Evolutionary conservation across 2,329 filamentous ascomycete species (phyloP).

Genomic region (Parasarocladium wereldwijsianum): DNA sequence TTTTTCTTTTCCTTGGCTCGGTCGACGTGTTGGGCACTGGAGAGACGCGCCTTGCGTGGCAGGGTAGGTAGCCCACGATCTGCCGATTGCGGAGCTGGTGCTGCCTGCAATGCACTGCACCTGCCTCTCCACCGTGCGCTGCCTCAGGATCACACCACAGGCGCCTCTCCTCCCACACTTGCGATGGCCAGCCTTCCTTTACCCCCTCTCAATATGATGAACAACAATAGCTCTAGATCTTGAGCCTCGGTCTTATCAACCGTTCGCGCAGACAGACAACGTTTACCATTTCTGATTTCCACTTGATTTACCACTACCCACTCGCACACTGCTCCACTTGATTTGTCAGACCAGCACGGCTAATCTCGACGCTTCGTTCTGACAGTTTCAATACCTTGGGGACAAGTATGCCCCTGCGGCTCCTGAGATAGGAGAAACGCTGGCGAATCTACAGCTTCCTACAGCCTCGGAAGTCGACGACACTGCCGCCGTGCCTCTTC

Average conservation of each 20-base stretch:
- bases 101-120: constrained; percentile 4
- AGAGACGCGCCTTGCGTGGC: too few species aligned
- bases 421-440: constrained; percentile 50
- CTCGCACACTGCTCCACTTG: background rate
- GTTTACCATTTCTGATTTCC: constrained; percentile 12
- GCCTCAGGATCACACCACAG: background rate
- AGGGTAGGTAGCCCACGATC: too few species aligned
- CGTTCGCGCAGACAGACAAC: constrained; percentile 43
- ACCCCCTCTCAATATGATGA: constrained; percentile 19
- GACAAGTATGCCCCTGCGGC: constrained; percentile 53
- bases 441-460: constrained; percentile 52
- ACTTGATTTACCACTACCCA: background rate
- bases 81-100: too few species aligned
- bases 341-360: constrained; percentile 8
- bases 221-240: constrained; percentile 71
- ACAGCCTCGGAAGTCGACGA: constrained; percentile 34
- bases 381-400: constrained; percentile 48
- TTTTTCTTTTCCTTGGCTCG: constrained; percentile 4
- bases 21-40: too few species aligned
- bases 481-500: constrained; percentile 35
- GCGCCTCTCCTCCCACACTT: constrained; percentile 4
- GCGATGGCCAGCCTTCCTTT: constrained; percentile 8
- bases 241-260: constrained; percentile 41
- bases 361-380: constrained; percentile 7
- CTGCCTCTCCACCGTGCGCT: background rate